Base-by-base conservation (phyloP, 176 grass and related monocot species). In the Cenchrus purpureus region DNA sequence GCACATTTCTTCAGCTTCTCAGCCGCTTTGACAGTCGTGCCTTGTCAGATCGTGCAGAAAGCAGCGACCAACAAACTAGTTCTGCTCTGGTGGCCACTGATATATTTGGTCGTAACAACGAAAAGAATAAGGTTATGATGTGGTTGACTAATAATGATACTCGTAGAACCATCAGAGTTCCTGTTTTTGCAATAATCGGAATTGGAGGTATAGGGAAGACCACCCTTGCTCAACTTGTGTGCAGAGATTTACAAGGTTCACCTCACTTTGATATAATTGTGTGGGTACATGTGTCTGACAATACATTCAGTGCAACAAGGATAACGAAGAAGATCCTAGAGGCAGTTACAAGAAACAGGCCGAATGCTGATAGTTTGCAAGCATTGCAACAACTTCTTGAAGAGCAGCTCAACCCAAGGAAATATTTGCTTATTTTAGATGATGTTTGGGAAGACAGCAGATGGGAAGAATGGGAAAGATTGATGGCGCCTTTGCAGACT, bases 391-490 rank as follows among this genome's bases (percentile, higher is more conserved):
- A 14, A 2, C 64, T 37, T n/a, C 69, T 92, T 16, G 77, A 59
- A 10, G 74, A 71, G 28, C n/a, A 53, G n/a, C 65, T 88, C 0
- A 13, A 13, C 0, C 6, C 0, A 13, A 78, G 63, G 28, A 92
- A 83, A 6, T 71, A 88, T 68, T 28, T 91, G 16, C 52, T 91
- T n/a, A 59, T 91, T 10, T 29, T 91, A 14, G 90, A 91, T 65
- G 75, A 91, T 85, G 86, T 88, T 29, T 91, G 90, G 90, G 52
- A 70, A 17, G 86, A 91, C 19, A 10, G 5, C 0, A 31, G 68
- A 51, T 10, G 1, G 4, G 7, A 1, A 16, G 70, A 83, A n/a
- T 92, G 85, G 90, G 43, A 86, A 28, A 32, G 1, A 69, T 32
- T 92, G 13, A 17, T 88, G 13, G 85, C 85, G 7, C 89, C 81